A percentile compares a stretch with the other conserved stretches of the same genome.
Conservation (phyloP, 2,329 filamentous ascomycete species). For the Aspergillus neotritici region DNA sequence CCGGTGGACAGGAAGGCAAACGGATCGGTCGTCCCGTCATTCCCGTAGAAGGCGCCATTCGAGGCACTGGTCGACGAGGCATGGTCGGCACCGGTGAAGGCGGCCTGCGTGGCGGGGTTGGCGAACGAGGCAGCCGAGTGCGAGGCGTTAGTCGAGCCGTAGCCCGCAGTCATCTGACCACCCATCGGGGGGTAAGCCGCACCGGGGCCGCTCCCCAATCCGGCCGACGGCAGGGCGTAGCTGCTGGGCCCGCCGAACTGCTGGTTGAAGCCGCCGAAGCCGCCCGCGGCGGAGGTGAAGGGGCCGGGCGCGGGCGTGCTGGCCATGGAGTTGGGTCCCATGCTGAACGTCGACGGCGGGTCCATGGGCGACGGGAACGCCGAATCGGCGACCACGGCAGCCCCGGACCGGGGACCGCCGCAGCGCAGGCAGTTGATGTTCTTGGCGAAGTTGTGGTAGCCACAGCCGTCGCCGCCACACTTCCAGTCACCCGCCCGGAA, state of each 20-base stretch:
- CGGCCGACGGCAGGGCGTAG: conserved; percentile 74
- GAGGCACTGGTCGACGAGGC: conserved; percentile 70
- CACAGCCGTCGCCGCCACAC: conserved; percentile 93
- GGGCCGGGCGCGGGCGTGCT: conserved; percentile 73
- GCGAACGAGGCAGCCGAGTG: conserved; percentile 86
- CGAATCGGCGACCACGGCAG: conserved; percentile 89
- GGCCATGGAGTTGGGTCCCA: conserved; percentile 82
- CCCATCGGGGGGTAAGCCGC: conserved; percentile 62
- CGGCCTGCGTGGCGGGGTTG: conserved; percentile 86
- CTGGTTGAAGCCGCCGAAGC: conserved; percentile 64
- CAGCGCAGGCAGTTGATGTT: conserved; percentile 97
- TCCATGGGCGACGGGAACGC: conserved; percentile 90
- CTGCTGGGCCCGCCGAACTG: conserved; percentile 86
- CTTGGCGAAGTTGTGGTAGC: conserved; percentile 99
- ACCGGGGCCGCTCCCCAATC: conserved; percentile 70
- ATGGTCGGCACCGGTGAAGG: conserved; percentile 84
- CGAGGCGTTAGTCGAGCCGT: conserved; percentile 67
- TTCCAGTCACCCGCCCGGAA: conserved; percentile 99
- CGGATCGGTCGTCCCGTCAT: conserved; percentile 52
- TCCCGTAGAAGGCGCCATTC: conserved; percentile 64
- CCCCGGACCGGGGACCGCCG: conserved; percentile 87
- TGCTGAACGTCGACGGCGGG: conserved; percentile 71
- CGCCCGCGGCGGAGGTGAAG: conserved; percentile 63
- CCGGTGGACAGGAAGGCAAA: conserved; percentile 60
- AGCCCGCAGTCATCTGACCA: conserved; percentile 67